Base-by-base conservation (phyloP, 148 eudicot species). In the Chenopodium suecicum region DNA sequence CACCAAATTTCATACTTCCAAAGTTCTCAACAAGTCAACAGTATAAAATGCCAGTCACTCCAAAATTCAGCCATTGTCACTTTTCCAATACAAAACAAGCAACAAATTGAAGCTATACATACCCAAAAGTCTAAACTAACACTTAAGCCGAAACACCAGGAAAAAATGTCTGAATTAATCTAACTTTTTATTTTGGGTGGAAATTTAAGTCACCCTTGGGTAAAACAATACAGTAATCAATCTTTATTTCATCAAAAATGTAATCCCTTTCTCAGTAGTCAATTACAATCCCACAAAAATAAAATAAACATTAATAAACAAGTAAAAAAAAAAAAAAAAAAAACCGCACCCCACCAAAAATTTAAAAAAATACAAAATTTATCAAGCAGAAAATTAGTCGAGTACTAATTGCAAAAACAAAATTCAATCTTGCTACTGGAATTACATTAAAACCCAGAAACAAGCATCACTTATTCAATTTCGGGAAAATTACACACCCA, bases 401-500 rank as follows among this genome's bases (percentile, higher is more conserved):
- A 27, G 29, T 58, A 50, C 44, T 41, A 41, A 41, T 41, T 41
- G 7, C 44, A 41, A 5, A 41, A 41, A 41, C 44, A 41, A 41
- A 41, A 41, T 41, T 41, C 44, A 41, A 41, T 41, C 44, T 5
- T 5, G 6, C 44, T 41, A 41, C 44, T 41, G 7, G 44, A 6
- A 41, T 41, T 41, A 41, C 44, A 41, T 41, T 32, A 13, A 10
- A 68, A n/a, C 23, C 69, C 46, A 31, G 27, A 32, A 76, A 60
- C 78, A 60, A 76, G 44, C 67, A 76, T 37, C 31, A 77, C 41
- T 27, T 27, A 60, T 56, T 41, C 44, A 44, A 67, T 29, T 31
- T 32, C 34, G 4, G 34, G 3, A 32, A 10, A 50, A 50, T 12
- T 50, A 73, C 48, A 9, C 22, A 77, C 70, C 50, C 67, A 63